Evolutionary conservation across 495 filamentous ascomycete species (phyloP), one percentile per base, ranked within the genome.

Genomic region (Trichocladium uniseriatum): DNA sequence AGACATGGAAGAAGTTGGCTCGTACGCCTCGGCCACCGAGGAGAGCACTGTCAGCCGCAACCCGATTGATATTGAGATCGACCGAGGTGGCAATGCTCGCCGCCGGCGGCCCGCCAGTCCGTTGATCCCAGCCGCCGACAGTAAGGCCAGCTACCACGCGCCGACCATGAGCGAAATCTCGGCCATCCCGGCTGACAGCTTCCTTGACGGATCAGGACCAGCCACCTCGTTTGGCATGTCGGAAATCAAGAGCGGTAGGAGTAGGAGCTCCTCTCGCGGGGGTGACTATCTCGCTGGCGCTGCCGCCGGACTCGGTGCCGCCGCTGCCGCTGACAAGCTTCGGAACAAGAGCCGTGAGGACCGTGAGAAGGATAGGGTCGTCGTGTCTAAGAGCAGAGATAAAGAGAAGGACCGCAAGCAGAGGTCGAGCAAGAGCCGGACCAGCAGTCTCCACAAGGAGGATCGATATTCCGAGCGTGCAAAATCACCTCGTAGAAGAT

Each of bases 141-240:
- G 79, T 53, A 81, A 79, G 49, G 65, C 74, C 39, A 73, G 75
- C 58, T 83, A 83, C 62, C 69, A 80, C 38, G 70, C 73, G 6
- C 67, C 74, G n/a, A 69, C 74, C 14, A 62, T 60, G 53, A 95
- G 89, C 1, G 89, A 95, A 44, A 85, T 96, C 24, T 96, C 89
- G 0, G 87, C 84, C 10, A 92, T 95, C 74, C 89, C 89, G 13
- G 79, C 84, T 21, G 86, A 95, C 61, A 91, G 86, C 66, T 89
- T 96, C 74, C 73, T 96, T 11, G 89, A 94, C 59, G 83, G 79
- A 14, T 72, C 72, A 2, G 69, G 69, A 3, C 56, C 53, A 6
- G 57, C 45, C 47, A 62, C 53, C 20, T 64, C 49, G 3, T 53
- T 56, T 19, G 52, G 48, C 18, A 54, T 56, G 34, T 64, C 62